Percentiles rank a stretch among this genome's conserved stretches.
Evolutionary conservation across 1,139 yeast genomes (phyloP).

Genomic region (Pichia sp.): DNA sequence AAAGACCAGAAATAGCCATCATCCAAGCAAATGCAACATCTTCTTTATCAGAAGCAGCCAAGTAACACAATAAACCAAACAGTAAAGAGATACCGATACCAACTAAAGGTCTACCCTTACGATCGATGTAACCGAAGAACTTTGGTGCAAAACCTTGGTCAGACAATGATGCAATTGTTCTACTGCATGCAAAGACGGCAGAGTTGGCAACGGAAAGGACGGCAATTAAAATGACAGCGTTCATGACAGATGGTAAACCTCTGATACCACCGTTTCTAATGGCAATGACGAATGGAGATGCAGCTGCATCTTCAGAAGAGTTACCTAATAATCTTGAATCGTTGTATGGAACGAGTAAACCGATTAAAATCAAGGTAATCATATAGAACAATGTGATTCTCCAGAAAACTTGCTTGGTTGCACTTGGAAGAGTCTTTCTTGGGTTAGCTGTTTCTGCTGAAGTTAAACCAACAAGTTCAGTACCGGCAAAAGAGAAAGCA

Average conservation of each 20-base stretch:
- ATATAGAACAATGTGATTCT: slow-evolving; percentile 61
- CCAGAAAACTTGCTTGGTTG: slow-evolving; percentile 69
- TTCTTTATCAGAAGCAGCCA: slow-evolving; percentile 63
- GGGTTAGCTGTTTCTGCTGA: too few species aligned
- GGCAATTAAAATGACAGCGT: slow-evolving; percentile 64
- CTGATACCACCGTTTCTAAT: slow-evolving; percentile 45
- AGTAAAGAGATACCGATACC: slow-evolving; percentile 54
- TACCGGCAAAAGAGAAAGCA: too few species aligned
- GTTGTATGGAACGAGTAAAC: slow-evolving; percentile 50
- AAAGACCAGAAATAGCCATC: slow-evolving; percentile 74
- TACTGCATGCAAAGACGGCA: slow-evolving; percentile 69
- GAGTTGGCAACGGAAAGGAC: slow-evolving; percentile 71
- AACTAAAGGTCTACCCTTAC: slow-evolving; percentile 64
- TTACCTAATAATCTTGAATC: slow-evolving; percentile 46
- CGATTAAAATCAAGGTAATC: slow-evolving; percentile 54
- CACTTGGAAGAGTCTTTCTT: slow-evolving; percentile 58
- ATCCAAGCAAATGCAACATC: slow-evolving; percentile 73
- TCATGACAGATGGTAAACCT: slow-evolving; percentile 55
- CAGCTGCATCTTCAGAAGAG: slow-evolving; percentile 39
- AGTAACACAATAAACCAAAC: slow-evolving; percentile 67
- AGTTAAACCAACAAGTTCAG: too few species aligned
- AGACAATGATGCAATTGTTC: slow-evolving; percentile 76
- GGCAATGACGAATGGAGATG: slow-evolving; percentile 53
- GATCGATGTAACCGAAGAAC: slow-evolving; percentile 66
- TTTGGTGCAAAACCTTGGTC: slow-evolving; percentile 79